Evolutionary conservation across 2,329 filamentous ascomycete genomes (phyloP).

Genomic region (Calonectria leucothoes): DNA sequence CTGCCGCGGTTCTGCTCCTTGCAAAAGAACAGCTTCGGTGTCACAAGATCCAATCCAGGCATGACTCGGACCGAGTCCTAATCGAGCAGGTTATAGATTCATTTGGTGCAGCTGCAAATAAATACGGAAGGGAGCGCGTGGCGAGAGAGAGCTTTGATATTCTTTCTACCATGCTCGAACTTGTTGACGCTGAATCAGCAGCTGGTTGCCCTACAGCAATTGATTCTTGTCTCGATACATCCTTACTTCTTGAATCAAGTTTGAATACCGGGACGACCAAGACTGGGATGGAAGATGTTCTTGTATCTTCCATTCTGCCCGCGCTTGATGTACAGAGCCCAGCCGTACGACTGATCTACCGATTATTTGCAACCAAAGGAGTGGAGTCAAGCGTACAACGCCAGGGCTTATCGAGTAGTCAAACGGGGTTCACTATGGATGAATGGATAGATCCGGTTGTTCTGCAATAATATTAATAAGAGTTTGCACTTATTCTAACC

Average conservation of each 20-base stretch:
- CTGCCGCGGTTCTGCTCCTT: slow-evolving; percentile 17
- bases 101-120: slow-evolving; percentile 6
- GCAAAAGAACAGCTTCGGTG: slow-evolving; percentile 13
- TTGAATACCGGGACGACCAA: neutral
- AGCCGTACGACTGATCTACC: neutral
- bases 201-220: neutral
- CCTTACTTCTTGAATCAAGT: neutral
- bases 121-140: slow-evolving; percentile 13
- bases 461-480: neutral
- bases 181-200: neutral
- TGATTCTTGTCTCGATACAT: neutral
- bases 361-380: neutral
- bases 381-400: neutral
- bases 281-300: slow-evolving; percentile 19
- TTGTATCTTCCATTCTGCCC: slow-evolving; percentile 19
- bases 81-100: slow-evolving; percentile 24
- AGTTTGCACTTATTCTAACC: neutral
- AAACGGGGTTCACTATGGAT: neutral
- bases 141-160: slow-evolving; percentile 19
- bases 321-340: slow-evolving; percentile 10
- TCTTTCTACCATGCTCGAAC: slow-evolving; percentile 5
- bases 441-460: slow-evolving; percentile 12
- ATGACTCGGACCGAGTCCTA: slow-evolving; percentile 22
- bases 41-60: neutral
- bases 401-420: neutral